These are phyloP conservation scores for Eutypa lata DNA, from an alignment of 2,329 filamentous ascomycete species.

Conservation along the genomic window DNA sequence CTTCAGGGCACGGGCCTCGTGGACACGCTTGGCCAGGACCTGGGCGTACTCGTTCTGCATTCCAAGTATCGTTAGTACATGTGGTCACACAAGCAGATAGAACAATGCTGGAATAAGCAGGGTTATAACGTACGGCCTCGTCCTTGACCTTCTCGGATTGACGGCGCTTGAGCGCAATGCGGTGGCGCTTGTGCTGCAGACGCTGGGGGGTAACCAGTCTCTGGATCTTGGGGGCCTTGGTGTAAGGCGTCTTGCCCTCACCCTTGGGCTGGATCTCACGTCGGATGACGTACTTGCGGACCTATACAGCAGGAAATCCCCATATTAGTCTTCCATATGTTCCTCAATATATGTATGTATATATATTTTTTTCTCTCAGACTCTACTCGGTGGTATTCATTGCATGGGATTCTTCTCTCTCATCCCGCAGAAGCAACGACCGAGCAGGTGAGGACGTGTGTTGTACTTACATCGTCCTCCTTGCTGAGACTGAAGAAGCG, in stretches of 20 bases:
- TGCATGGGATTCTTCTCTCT: slow-evolving; percentile 39
- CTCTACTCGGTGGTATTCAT: slow-evolving; percentile 45
- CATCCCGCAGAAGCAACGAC: slow-evolving; percentile 41
- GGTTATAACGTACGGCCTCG: slow-evolving; percentile 75
- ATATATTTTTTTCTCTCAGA: slow-evolving; percentile 24
- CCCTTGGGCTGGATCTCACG: slow-evolving; percentile 96
- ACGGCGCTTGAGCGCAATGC: slow-evolving; percentile 96
- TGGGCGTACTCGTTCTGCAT: slow-evolving; percentile 90
- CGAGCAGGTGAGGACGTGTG: slow-evolving; percentile 70
- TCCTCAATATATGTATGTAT: slow-evolving; percentile 13
- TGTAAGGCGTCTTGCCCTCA: slow-evolving; percentile 97
- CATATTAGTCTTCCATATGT: slow-evolving; percentile 36
- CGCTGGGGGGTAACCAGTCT: slow-evolving; percentile 98
- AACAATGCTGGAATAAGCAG: not conserved
- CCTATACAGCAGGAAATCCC: slow-evolving; percentile 50
- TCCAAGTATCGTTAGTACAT: slow-evolving; percentile 33
- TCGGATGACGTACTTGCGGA: slow-evolving; percentile 99
- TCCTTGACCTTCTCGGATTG: slow-evolving; percentile 97
- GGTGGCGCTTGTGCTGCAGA: slow-evolving; percentile 99
- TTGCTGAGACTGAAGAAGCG: slow-evolving; percentile 99
- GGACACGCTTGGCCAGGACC: slow-evolving; percentile 93
- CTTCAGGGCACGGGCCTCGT: slow-evolving; percentile 92
- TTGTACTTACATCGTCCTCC: slow-evolving; percentile 97
- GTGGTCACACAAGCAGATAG: not conserved
- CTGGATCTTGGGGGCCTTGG: slow-evolving; percentile 99